Base-by-base conservation (phyloP, 495 filamentous ascomycete species). In the Hyaloscypha finlandica region DNA sequence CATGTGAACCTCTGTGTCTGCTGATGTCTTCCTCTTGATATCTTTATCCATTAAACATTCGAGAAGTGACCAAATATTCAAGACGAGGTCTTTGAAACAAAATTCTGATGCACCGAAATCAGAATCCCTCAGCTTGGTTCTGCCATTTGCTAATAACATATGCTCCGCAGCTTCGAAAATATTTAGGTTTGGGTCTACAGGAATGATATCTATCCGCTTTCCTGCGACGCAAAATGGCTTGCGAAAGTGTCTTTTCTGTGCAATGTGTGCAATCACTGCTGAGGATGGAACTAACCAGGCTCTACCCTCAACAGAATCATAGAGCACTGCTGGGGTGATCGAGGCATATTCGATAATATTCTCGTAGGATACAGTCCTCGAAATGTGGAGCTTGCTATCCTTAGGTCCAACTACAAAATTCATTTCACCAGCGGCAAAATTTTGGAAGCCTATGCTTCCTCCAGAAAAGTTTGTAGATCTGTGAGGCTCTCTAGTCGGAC, bases 261-360 rank as follows among this genome's bases (percentile, higher is more conserved):
- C 57, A 59, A 37, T 35, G 30, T 59, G 32, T 25, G 35, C 8
- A 20, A 59, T 59, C 8, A 59, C 57, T 30, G 57, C 57, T 29
- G 57, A 59, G 16, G 57, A 6, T 30, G 57, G 57, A 29, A 59
- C 57, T 9, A 59, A 35, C 57, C 57, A 59, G 8, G 20, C 57
- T 29, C 57, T 29, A 6, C 29, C 20, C 57, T 59, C 57, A 9
- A 6, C 30, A 6, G 20, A 6, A 59, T 59, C 57, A 20, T 59
- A 59, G 8, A 59, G 57, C 16, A 59, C 30, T 20, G 29, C 16
- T 59, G 57, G 57, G 5, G 57, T 59, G 19, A 6, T 59, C 30
- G 57, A 6, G 6, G 57, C 57, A 59, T 8, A 59, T 59, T 8
- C 8, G 30, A 59, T 33, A 31, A 59, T 59, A 6, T 20, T 25